phyloP scores from a whole-genome alignment of 202 grass and related monocot genomes.

The Dendrocalamus latiflorus region DNA sequence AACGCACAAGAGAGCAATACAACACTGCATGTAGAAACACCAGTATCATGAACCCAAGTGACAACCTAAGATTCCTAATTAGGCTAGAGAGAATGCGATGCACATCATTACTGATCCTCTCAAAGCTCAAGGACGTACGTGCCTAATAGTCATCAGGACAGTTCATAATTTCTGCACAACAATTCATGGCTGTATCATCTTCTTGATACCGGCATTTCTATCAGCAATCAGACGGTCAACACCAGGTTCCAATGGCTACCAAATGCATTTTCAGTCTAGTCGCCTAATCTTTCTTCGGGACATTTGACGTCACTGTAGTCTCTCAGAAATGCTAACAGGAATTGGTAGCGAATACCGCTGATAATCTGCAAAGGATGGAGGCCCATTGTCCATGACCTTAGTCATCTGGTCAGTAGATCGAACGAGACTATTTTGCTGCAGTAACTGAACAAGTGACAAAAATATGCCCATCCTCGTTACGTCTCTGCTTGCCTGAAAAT shows the following conservation, averaged over 20 bases:
- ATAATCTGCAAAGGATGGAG: slow-evolving; percentile 57
- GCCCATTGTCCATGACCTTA: slow-evolving; percentile 55
- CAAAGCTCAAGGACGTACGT: neutral
- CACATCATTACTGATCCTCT: neutral
- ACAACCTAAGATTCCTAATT: neutral
- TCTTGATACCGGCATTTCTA: neutral
- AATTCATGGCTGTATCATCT: neutral
- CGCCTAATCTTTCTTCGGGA: slow-evolving; percentile 13
- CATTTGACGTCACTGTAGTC: slow-evolving; percentile 7
- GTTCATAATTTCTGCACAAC: neutral
- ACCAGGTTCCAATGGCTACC: neutral
- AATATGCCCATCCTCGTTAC: slow-evolving; percentile 97
- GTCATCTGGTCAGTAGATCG: slow-evolving; percentile 47
- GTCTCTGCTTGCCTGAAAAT: slow-evolving; percentile 76
- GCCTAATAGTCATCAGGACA: neutral
- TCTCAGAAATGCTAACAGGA: slow-evolving; percentile 40
- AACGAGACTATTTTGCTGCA: slow-evolving; percentile 71
- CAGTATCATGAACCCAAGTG: neutral
- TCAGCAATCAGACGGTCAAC: neutral
- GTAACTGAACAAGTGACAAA: slow-evolving; percentile 84
- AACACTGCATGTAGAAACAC: neutral
- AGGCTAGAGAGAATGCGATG: neutral
- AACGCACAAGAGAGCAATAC: neutral
- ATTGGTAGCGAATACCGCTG: slow-evolving; percentile 60
- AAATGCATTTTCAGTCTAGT: neutral